Evolutionary conservation across 202 grass and related monocot species (phyloP).

Genomic region (Zoysia matrella): DNA sequence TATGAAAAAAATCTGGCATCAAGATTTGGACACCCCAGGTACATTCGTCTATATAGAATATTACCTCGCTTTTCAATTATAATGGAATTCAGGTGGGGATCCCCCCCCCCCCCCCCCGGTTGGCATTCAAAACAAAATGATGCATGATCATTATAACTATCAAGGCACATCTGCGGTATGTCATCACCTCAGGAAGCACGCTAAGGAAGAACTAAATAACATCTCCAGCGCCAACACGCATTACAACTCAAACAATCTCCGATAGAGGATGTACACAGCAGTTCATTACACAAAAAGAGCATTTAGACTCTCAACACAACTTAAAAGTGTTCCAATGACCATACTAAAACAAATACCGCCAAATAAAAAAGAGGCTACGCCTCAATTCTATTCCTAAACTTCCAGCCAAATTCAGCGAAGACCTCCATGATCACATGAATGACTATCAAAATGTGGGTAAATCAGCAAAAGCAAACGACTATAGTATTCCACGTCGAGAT

Average conservation of each 20-base stretch:
- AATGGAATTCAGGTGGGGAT: too few species aligned
- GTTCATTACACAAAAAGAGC: too few species aligned
- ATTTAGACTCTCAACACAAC: too few species aligned
- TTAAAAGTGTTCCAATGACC: too few species aligned
- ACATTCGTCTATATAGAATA: slow-evolving; percentile 13
- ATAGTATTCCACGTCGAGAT: background rate
- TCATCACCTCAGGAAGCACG: background rate
- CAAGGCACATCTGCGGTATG: background rate
- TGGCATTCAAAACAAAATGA: background rate
- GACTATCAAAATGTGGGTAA: background rate
- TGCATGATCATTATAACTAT: background rate
- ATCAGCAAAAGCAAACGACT: background rate
- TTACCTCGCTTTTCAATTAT: background rate
- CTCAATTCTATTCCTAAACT: too few species aligned
- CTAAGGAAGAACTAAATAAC: background rate
- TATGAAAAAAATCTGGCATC: slow-evolving; percentile 3
- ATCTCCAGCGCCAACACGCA: background rate
- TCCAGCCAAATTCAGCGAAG: too few species aligned
- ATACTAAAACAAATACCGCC: too few species aligned
- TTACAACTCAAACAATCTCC: background rate
- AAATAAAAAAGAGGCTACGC: too few species aligned
- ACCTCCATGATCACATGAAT: background rate
- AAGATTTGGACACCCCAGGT: background rate
- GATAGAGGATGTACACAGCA: too few species aligned
- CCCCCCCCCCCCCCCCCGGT: background rate